These are phyloP conservation scores for Jaapia argillacea DNA, from an alignment of 768 basidiomycete genomes.

Conservation along the genomic window DNA sequence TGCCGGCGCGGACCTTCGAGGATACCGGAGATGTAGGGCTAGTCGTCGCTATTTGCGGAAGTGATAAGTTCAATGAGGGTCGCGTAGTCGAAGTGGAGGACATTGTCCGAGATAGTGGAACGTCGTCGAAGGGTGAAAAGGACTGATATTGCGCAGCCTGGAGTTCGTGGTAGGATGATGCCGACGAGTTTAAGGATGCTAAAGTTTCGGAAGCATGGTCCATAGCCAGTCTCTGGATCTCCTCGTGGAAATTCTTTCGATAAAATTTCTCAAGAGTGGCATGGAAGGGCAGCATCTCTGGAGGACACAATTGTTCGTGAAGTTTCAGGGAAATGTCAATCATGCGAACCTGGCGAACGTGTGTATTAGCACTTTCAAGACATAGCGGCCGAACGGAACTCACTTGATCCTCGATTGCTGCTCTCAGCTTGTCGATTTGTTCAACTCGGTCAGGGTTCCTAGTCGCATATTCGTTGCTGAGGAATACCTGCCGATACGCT, in stretches of 20 bases:
- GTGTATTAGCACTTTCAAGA: not conserved
- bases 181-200: not conserved
- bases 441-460: constrained; percentile 63
- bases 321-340: constrained; percentile 80
- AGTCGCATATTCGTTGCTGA: constrained; percentile 56
- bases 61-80: not conserved
- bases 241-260: constrained; percentile 75
- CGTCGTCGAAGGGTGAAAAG: too few species aligned
- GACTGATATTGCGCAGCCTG: not conserved
- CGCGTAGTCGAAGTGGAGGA: not conserved
- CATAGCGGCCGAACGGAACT: constrained; percentile 11
- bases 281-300: constrained; percentile 90
- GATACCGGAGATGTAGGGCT: not conserved
- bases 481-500: constrained; percentile 69
- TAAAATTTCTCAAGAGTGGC: constrained; percentile 82
- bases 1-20: not conserved
- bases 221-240: constrained; percentile 61
- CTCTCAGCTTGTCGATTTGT: constrained; percentile 60
- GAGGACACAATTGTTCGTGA: constrained; percentile 72
- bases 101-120: not conserved
- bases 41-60: not conserved
- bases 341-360: constrained; percentile 47
- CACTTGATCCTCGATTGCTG: constrained; percentile 78
- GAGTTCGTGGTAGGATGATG: not conserved
- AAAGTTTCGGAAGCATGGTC: constrained; percentile 23